phyloP scores from a whole-genome alignment of 2,329 filamentous ascomycete species.

The Rugonectria rugulosa region DNA sequence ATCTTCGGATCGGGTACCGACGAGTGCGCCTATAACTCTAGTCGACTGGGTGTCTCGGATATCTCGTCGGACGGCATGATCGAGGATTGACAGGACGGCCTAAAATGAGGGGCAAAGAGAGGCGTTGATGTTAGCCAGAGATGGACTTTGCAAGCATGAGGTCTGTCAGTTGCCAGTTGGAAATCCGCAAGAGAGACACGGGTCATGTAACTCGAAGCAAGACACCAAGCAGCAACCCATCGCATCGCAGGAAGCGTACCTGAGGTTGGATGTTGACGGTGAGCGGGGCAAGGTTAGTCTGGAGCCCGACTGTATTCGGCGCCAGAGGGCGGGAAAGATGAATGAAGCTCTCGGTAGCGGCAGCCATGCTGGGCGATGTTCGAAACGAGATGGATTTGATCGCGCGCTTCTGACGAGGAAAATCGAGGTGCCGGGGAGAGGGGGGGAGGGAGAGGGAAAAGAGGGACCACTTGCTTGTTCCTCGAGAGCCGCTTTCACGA shows the following conservation, averaged over 20 bases:
- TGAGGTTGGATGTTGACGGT: conserved; percentile 95
- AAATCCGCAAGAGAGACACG: background rate
- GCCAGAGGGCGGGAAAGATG: conserved; percentile 93
- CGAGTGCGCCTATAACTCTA: conserved; percentile 94
- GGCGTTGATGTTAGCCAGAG: conserved; percentile 20
- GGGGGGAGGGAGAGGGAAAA: conserved; percentile 30
- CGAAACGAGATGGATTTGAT: conserved; percentile 27
- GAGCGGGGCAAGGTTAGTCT: conserved; percentile 88
- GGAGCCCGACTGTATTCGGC: conserved; percentile 78
- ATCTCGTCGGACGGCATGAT: conserved; percentile 93
- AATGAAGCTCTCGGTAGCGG: conserved; percentile 83
- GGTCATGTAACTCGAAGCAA: conserved; percentile 8
- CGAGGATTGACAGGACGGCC: conserved; percentile 80
- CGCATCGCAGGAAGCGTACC: conserved; percentile 59
- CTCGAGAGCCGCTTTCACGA: conserved; percentile 41
- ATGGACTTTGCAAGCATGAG: background rate
- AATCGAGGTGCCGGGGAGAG: conserved; percentile 23
- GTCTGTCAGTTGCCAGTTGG: background rate
- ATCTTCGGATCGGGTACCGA: conserved; percentile 94
- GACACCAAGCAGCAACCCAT: background rate
- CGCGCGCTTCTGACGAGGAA: conserved; percentile 23
- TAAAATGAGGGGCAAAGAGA: conserved; percentile 38
- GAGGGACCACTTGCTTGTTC: conserved; percentile 35
- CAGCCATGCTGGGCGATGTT: conserved; percentile 74
- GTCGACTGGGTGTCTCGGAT: conserved; percentile 79